These are phyloP conservation scores for Catharanthus roseus DNA, from an alignment of 257 asterid species.

Conservation along the genomic window DNA sequence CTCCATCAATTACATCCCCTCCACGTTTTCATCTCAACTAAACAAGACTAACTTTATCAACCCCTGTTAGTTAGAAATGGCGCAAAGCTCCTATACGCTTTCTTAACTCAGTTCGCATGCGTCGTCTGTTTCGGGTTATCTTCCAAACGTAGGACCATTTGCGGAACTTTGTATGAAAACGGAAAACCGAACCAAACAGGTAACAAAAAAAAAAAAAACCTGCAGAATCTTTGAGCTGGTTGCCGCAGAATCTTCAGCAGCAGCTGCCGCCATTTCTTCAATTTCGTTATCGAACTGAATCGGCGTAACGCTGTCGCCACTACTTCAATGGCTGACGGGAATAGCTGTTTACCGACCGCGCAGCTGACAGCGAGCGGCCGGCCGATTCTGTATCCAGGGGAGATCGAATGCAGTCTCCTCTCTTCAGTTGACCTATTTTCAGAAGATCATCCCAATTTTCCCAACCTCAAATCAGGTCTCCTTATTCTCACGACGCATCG, in stretches of 20 bases:
- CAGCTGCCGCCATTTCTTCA: not conserved
- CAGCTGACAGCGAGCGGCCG: constrained; percentile 70
- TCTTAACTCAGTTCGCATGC: too few species aligned
- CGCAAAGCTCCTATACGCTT: too few species aligned
- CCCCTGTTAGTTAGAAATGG: too few species aligned
- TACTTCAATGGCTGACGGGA: constrained; percentile 5
- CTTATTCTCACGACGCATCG: constrained; percentile 81
- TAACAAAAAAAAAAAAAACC: too few species aligned
- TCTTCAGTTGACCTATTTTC: constrained; percentile 68
- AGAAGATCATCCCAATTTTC: constrained; percentile 62
- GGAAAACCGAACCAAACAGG: too few species aligned
- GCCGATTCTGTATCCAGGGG: constrained; percentile 60
- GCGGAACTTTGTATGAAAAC: too few species aligned
- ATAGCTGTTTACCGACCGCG: constrained; percentile 56
- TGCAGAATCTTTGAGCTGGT: too few species aligned
- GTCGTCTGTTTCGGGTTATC: too few species aligned
- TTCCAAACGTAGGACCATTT: too few species aligned
- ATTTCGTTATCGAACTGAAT: not conserved
- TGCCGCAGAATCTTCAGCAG: not conserved
- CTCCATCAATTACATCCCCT: too few species aligned
- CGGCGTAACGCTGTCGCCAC: not conserved
- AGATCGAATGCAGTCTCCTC: constrained; percentile 71
- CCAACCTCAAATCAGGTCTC: constrained; percentile 65
- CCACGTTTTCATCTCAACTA: too few species aligned
- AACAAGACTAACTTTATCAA: too few species aligned